Evolutionary conservation across 768 basidiomycete genomes (phyloP).

Genomic region (Tylopilus subfusipes): DNA sequence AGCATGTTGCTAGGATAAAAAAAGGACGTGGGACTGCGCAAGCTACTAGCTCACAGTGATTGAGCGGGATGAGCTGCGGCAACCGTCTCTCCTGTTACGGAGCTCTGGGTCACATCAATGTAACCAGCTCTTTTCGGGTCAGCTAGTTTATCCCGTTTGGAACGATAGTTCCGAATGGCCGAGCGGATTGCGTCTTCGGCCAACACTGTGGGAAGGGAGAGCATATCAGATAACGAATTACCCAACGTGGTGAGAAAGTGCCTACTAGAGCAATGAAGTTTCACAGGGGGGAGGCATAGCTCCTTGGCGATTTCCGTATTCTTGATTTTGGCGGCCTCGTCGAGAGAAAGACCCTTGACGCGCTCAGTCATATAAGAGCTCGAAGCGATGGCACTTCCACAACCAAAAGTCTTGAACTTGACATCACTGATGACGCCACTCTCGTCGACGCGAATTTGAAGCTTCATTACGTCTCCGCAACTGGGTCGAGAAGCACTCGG

Average conservation of each 20-base stretch:
- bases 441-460: slow-evolving; percentile 96
- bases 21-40: not conserved
- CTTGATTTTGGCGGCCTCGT: slow-evolving; percentile 94
- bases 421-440: slow-evolving; percentile 95
- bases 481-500: slow-evolving; percentile 37
- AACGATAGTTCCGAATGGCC: slow-evolving; percentile 93
- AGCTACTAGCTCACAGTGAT: slow-evolving; percentile 8
- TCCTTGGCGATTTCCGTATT: slow-evolving; percentile 99
- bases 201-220: slow-evolving; percentile 56
- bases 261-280: slow-evolving; percentile 91
- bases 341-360: slow-evolving; percentile 89
- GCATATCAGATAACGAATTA: slow-evolving; percentile 22
- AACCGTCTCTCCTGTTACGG: slow-evolving; percentile 50
- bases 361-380: slow-evolving; percentile 99
- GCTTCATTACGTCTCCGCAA: slow-evolving; percentile 98
- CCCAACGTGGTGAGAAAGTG: slow-evolving; percentile 8
- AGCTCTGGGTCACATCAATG: slow-evolving; percentile 65
- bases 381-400: slow-evolving; percentile 96
- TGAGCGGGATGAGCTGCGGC: slow-evolving; percentile 49
- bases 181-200: slow-evolving; percentile 99
- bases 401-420: slow-evolving; percentile 99
- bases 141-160: slow-evolving; percentile 61
- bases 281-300: slow-evolving; percentile 91
- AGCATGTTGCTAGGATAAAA: not conserved
- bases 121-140: slow-evolving; percentile 58